Conservation (phyloP, 805 yeast genomes). For the Zygosaccharomyces lentus region DNA sequence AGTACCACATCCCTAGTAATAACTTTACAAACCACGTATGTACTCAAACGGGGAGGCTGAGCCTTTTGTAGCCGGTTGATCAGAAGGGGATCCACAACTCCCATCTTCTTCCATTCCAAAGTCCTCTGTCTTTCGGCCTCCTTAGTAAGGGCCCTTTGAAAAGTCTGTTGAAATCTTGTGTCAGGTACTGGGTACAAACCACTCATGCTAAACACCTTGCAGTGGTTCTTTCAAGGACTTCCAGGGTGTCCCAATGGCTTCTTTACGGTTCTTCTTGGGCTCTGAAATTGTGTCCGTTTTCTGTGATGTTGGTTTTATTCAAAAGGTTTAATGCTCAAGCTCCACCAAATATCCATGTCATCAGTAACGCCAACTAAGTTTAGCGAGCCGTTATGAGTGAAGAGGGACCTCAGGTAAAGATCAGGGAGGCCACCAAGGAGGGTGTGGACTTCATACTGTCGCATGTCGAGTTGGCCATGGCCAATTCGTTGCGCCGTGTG, state of each 20-base stretch:
- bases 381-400: conserved; percentile 26
- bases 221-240: not conserved
- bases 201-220: conserved; percentile 16
- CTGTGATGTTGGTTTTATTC: not conserved
- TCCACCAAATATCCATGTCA: not conserved
- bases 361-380: not conserved
- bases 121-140: conserved; percentile 25
- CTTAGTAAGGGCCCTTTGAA: conserved; percentile 39
- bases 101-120: conserved; percentile 14
- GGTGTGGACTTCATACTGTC: conserved; percentile 85
- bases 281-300: conserved; percentile 3
- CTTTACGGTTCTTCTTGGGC: not conserved
- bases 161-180: conserved; percentile 61
- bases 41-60: conserved; percentile 34
- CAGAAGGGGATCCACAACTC: conserved; percentile 13
- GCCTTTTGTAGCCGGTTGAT: conserved; percentile 13
- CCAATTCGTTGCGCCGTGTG: conserved; percentile 85
- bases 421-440: conserved; percentile 79
- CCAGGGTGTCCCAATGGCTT: not conserved
- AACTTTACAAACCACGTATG: conserved; percentile 43
- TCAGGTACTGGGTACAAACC: conserved; percentile 48
- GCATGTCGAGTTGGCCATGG: conserved; percentile 83
- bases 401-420: conserved; percentile 70
- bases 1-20: conserved; percentile 47
- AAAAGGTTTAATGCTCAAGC: not conserved